Evolutionary conservation across 2,329 filamentous ascomycete species (phyloP).

Genomic region (Colletotrichum kahawae): DNA sequence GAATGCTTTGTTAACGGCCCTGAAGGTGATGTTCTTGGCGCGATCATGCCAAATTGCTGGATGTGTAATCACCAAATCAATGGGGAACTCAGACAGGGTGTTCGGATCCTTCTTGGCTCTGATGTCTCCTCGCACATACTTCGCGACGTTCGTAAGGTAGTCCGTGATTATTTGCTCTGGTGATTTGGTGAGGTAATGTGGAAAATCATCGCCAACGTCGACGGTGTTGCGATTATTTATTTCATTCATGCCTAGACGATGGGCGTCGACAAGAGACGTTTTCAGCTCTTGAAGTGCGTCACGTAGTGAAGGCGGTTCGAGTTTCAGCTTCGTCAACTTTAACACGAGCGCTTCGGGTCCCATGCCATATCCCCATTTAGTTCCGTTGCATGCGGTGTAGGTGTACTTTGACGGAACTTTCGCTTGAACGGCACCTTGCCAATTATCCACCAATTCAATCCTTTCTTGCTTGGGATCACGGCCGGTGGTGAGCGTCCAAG

Average conservation of each 20-base stretch:
- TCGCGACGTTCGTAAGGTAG: background rate
- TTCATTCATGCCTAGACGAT: background rate
- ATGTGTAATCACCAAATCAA: constrained; percentile 7
- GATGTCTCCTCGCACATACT: background rate
- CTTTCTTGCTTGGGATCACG: background rate
- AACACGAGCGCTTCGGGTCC: background rate
- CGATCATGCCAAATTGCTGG: constrained; percentile 22
- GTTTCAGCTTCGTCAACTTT: constrained; percentile 6
- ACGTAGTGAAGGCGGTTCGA: background rate
- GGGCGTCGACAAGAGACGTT: background rate
- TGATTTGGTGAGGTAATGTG: background rate
- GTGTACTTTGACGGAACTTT: constrained; percentile 8
- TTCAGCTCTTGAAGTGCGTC: background rate
- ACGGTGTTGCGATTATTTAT: background rate
- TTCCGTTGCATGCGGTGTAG: background rate
- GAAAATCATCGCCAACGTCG: background rate
- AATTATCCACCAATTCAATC: background rate
- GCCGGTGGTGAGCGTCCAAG: background rate
- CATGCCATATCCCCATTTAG: background rate
- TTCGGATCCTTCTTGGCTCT: background rate
- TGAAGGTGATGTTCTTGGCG: constrained; percentile 23
- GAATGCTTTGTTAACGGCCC: constrained; percentile 14
- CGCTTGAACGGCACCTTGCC: background rate
- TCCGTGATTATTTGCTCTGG: background rate
- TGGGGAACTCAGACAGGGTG: background rate